Conservation (phyloP, 1,139 yeast species). For the Nakaseomyces bracarensis region DNA sequence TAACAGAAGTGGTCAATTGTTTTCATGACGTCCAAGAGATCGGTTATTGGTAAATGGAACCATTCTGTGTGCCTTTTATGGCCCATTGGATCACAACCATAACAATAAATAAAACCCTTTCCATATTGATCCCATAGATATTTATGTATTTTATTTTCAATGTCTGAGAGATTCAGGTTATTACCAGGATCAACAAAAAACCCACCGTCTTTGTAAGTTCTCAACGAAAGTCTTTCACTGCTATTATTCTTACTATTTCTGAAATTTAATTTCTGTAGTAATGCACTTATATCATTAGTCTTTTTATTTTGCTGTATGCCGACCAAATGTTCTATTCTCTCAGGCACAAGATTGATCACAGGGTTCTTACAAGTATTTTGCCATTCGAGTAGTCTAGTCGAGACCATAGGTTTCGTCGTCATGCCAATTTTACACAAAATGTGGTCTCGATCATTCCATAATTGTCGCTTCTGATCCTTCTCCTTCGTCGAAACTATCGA, state of each 20-base stretch:
- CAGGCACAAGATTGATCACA: conserved; percentile 24
- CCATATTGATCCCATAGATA: conserved; percentile 28
- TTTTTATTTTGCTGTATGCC: neutral
- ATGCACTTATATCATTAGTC: conserved; percentile 6
- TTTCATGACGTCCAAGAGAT: conserved; percentile 19
- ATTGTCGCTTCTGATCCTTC: conserved; percentile 8
- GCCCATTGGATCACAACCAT: conserved; percentile 23
- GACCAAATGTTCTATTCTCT: conserved; percentile 9
- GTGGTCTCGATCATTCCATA: conserved; percentile 18
- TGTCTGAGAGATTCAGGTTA: conserved; percentile 13
- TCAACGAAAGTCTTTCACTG: conserved; percentile 5
- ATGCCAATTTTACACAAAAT: conserved; percentile 29
- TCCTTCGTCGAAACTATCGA: conserved; percentile 15
- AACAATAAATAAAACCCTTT: conserved; percentile 25
- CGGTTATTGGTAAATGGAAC: conserved; percentile 25
- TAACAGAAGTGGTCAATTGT: conserved; percentile 22
- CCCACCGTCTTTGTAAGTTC: conserved; percentile 22
- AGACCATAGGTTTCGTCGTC: conserved; percentile 25
- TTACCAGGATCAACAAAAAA: conserved; percentile 20
- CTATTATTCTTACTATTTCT: conserved; percentile 4
- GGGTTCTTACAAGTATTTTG: conserved; percentile 23
- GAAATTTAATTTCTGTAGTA: conserved; percentile 13
- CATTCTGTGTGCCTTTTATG: conserved; percentile 27
- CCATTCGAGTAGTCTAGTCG: conserved; percentile 26
- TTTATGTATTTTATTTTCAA: conserved; percentile 23